Evolutionary conservation across 208 protist genomes (phyloP).

Genomic region (Naegleria gruberi): DNA sequence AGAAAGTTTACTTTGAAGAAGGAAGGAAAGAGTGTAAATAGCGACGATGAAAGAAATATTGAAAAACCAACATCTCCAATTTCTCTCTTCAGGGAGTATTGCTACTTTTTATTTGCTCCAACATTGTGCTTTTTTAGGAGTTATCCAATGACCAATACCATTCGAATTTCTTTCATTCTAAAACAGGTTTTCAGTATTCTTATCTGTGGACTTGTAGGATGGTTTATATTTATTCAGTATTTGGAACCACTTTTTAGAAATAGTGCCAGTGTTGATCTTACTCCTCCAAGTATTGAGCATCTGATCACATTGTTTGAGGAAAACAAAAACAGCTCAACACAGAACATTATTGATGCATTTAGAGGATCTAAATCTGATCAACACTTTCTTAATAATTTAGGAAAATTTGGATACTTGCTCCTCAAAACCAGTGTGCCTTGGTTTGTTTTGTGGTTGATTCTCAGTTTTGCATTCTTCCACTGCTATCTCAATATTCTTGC

Average conservation of each 20-base stretch:
- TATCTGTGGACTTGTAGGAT: background rate
- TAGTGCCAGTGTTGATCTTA: background rate
- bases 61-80: constrained; percentile 34
- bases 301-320: background rate
- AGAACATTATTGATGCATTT: background rate
- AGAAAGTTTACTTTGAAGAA: background rate
- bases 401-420: background rate
- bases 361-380: background rate
- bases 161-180: constrained; percentile 34
- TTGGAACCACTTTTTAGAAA: constrained; percentile 17
- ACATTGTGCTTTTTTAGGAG: constrained; percentile 52
- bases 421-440: constrained; percentile 10
- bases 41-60: background rate
- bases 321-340: background rate
- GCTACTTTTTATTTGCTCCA: constrained; percentile 48
- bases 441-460: constrained; percentile 13
- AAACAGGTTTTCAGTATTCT: background rate
- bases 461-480: constrained; percentile 28
- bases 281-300: background rate
- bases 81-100: constrained; percentile 40
- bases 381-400: background rate
- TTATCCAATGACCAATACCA: constrained; percentile 46
- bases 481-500: constrained; percentile 31
- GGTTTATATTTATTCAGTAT: constrained; percentile 25
- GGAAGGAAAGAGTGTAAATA: background rate